Base-by-base conservation (phyloP, 176 grass and related monocot species). In the Ensete glaucum region DNA sequence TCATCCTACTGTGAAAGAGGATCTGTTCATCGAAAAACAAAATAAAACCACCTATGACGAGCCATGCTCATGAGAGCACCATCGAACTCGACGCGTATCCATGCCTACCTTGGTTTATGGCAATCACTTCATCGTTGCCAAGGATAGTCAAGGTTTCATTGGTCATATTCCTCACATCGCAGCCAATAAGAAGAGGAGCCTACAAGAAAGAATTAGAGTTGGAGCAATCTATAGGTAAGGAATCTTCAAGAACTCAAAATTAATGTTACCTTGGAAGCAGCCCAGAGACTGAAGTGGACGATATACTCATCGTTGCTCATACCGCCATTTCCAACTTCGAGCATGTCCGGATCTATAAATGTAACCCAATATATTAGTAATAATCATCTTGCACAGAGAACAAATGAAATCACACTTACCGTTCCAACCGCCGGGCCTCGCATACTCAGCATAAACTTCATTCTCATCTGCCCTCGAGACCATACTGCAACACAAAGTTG, bases 141-240 rank as follows among this genome's bases (percentile, higher is more conserved):
- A 93, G 69, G 79, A 93, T 89, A 79, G 69, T 63, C 82, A 87
- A 63, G n/a, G 90, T 98, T 13, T 85, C 81, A 57, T 89, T 87
- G 67, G 90, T 73, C 72, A 93, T 87, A 69, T 89, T 72, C 20
- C 88, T 68, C 43, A 91, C 88, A 71, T 98, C 94, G 77, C 94
- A 98, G 14, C 94, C 94, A 73, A 98, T 85, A 72, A 98, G 80
- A 50, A 93, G 88, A 16, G 90, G 95, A 80, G 95, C 95, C 94
- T 98, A 23, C 43, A 29, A 17, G 51, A 14, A 81, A 66, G 1
- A 19, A 8, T 57, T 19, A 2, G 54, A 57, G 5, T 25, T 57
- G 17, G 10, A 57, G 3, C 12, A 16, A 13, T 57, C 0, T 19
- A 5, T 0, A 4, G 0, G 19, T 57, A 16, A 15, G 4, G 24